Base-by-base conservation (phyloP, 2,329 filamentous ascomycete species). In the Fusarium succisae region DNA sequence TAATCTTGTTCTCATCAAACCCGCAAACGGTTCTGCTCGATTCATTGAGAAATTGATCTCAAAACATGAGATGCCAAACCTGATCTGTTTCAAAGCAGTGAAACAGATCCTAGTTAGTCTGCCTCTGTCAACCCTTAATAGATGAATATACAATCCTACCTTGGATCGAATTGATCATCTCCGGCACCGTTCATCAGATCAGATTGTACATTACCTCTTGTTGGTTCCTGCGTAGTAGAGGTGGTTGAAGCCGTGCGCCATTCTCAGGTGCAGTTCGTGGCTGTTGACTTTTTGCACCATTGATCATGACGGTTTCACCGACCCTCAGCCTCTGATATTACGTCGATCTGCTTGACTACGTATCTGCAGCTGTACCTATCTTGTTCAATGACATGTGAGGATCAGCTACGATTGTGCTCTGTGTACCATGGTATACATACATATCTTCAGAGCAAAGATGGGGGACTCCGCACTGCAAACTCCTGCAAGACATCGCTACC, bases 401-500 rank as follows among this genome's bases (percentile, higher is more conserved):
- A 51, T 48, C 38, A 44, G 48, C 30, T 24, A 32, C 6, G 12
- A 35, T 35, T 32, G 22, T 24, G 22, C 48, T 35, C 11, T 51
- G 24, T 20, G 22, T 51, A 20, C 24, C 28, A 18, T 22, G 26
- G 24, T 28, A 22, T 28, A 15, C 32, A 35, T 50, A 32, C 26
- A 30, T 24, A 51, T 32, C 22, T 51, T 14, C 39, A 13, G 39
- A 43, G 38, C 37, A 68, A 63, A 47, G 57, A 64, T 56, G 43
- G 54, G 28, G 53, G 39, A 55, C 71, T 69, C 72, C 72, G 68
- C 72, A 66, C 32, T 55, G 53, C 67, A 70, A 59, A 66, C 53
- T 59, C 45, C 66, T 70, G 59, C 64, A 69, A 72, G 55, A 65
- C 69, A 73, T 75, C 50, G 54, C 56, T 44, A 69, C 44, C 61